Base-by-base conservation (phyloP, 345 rosid species). In the Pistacia vera region DNA sequence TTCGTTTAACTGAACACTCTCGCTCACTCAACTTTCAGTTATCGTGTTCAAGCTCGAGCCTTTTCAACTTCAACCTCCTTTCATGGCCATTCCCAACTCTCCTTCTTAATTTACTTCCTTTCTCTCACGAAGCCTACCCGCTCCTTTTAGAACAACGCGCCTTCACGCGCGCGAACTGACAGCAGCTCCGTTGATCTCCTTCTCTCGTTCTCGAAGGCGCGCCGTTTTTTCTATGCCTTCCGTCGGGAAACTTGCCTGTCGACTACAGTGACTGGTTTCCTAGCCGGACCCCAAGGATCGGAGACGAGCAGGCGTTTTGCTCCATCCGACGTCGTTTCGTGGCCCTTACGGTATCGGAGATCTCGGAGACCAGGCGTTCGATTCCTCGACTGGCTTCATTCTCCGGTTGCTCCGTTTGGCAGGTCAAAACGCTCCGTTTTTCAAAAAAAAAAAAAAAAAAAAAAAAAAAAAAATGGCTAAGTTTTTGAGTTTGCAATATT, bases 361-460 rank as follows among this genome's bases (percentile, higher is more conserved):
- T 83, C 85, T 95, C 63, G 99, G 98, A 1, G 88, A 84, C 36
- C 90, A 92, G 72, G 90, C 91, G 30, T 88, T 93, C 62, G 85
- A 86, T 95, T 95, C 81, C 78, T 95, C 60, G 98, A 95, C 72
- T 95, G 99, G 99, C 95, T 95, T 22, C 93, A 86, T 67, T 79
- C 52, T 80, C 98, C 62, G 96, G 98, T 30, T 92, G 96, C 85
- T 93, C 97, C 63, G 82, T 95, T 73, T 95, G 99, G 99, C 99
- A 95, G 91, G 98, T 90, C 22, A 55, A 62, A 54, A 52, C 68
- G 63, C 55, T 18, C 14, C 52, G 35, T 63, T 70, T 72, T 61
- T 59, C 12, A 1, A 30, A n/a, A 41, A 11, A 3, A 41, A 13
- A 41, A 13, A 30, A 30, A n/a, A 41, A 11, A 3, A 41, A 13